A percentile compares a stretch with the other conserved stretches of the same genome.
Evolutionary conservation across 2,329 filamentous ascomycete genomes (phyloP).

Genomic region (Arthrobotrys entomopaga): DNA sequence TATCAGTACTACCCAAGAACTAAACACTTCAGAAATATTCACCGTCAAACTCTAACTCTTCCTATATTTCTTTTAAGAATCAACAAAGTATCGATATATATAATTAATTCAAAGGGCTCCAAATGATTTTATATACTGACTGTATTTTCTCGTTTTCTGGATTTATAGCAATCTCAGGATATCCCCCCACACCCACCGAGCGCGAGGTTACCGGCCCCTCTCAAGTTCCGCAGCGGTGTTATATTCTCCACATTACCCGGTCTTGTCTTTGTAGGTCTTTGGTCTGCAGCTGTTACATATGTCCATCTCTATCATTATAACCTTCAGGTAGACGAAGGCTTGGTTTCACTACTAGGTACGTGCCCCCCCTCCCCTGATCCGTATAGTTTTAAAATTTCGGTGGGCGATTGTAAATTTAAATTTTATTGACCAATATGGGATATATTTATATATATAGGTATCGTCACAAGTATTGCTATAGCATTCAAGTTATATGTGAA

Average conservation of each 20-base stretch:
- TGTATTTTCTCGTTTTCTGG: no score
- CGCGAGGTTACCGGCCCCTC: conserved; percentile 44
- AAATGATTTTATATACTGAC: no score
- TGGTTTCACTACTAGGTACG: conserved; percentile 44
- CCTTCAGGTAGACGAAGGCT: conserved; percentile 49
- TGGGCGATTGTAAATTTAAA: no score
- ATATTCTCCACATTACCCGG: conserved; percentile 42
- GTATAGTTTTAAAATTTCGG: no score
- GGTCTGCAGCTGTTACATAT: conserved; percentile 47
- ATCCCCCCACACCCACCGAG: conserved; percentile 1
- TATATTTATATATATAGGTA: no score
- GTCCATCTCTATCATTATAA: conserved; percentile 48
- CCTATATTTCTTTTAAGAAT: no score
- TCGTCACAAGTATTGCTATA: conserved; percentile 44
- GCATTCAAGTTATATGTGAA: conserved; percentile 44
- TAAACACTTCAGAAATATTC: conserved; percentile 4
- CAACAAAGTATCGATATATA: no score
- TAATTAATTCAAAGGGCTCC: no score
- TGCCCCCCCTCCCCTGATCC: no score
- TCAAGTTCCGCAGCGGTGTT: conserved; percentile 48
- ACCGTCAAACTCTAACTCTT: background rate
- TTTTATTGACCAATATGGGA: conserved; percentile 19
- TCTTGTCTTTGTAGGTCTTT: conserved; percentile 41
- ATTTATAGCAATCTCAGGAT: conserved; percentile 20
- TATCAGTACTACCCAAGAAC: conserved; percentile 23